A percentile compares a stretch with the other conserved stretches of the same genome.
phyloP scores from a whole-genome alignment of 2,329 filamentous ascomycete species.

The Cladorrhinum sp. region DNA sequence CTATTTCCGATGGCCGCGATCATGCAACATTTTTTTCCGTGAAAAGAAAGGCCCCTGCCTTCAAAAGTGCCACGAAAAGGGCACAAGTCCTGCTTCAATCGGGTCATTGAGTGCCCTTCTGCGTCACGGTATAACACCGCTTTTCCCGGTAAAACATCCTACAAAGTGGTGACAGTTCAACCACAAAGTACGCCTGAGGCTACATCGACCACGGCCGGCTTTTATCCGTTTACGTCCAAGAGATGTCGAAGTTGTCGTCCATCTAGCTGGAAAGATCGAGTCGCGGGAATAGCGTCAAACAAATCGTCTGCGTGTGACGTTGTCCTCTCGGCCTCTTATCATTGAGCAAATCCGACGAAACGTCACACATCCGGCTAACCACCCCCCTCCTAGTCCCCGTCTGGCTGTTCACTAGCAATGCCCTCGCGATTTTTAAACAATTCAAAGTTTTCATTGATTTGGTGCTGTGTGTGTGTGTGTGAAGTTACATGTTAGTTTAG shows the following conservation, averaged over 20 bases:
- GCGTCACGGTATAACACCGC: background rate
- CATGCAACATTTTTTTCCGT: background rate
- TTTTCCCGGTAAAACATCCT: background rate
- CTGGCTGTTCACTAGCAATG: too few relatives aligned
- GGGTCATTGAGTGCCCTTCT: background rate
- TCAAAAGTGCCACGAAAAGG: background rate
- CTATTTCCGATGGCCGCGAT: background rate
- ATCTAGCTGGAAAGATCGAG: background rate
- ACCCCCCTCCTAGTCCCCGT: background rate
- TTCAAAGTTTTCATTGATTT: background rate
- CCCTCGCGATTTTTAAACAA: too few relatives aligned
- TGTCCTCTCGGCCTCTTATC: background rate
- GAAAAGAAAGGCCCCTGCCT: background rate
- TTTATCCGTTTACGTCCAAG: background rate
- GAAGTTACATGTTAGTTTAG: slow-evolving; percentile 1
- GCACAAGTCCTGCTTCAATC: background rate
- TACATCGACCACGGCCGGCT: background rate
- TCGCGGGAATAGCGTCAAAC: background rate
- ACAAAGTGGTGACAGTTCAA: background rate
- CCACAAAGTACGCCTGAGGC: background rate
- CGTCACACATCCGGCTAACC: background rate
- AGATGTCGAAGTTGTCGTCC: background rate
- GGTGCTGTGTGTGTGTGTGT: background rate
- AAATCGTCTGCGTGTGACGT: background rate
- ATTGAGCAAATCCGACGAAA: background rate